Evolutionary conservation across 2,329 filamentous ascomycete genomes (phyloP).

Genomic region (Coleophoma crateriformis): DNA sequence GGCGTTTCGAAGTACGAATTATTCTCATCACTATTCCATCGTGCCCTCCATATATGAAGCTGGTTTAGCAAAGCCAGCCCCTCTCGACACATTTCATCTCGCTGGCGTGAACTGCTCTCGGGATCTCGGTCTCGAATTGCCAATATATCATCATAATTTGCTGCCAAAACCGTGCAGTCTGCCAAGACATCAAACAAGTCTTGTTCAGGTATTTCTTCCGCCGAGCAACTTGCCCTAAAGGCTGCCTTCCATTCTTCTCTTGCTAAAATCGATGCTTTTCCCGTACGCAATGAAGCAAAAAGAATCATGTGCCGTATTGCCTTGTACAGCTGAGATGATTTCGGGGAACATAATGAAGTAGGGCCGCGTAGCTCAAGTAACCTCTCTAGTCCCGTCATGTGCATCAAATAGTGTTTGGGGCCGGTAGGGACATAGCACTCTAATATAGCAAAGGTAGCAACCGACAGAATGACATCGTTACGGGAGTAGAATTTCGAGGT

Average conservation of each 20-base stretch:
- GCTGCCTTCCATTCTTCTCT: slow-evolving; percentile 20
- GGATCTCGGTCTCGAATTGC: background rate
- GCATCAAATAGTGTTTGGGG: slow-evolving; percentile 18
- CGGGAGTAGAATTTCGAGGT: slow-evolving; percentile 14
- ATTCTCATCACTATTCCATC: slow-evolving; percentile 3
- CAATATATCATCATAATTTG: slow-evolving; percentile 10
- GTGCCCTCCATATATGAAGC: slow-evolving; percentile 3
- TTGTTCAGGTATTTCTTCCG: slow-evolving; percentile 16
- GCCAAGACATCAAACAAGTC: slow-evolving; percentile 23
- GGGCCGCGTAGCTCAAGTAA: slow-evolving; percentile 21
- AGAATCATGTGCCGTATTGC: slow-evolving; percentile 20
- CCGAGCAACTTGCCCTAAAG: slow-evolving; percentile 11
- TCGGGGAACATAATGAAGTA: slow-evolving; percentile 5
- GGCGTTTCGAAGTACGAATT: background rate
- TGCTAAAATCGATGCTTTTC: slow-evolving; percentile 21
- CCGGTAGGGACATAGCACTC: slow-evolving; percentile 23
- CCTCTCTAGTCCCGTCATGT: slow-evolving; percentile 23
- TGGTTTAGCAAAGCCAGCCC: slow-evolving; percentile 2
- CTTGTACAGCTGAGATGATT: slow-evolving; percentile 18
- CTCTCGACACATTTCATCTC: background rate
- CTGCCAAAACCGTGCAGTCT: slow-evolving; percentile 22
- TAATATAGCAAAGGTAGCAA: slow-evolving; percentile 21
- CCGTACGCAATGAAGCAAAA: slow-evolving; percentile 15
- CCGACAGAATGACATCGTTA: slow-evolving; percentile 23
- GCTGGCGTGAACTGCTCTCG: background rate